Evolutionary conservation across 2,329 filamentous ascomycete species (phyloP).

Genomic region (Ophiocordyceps robertsii): DNA sequence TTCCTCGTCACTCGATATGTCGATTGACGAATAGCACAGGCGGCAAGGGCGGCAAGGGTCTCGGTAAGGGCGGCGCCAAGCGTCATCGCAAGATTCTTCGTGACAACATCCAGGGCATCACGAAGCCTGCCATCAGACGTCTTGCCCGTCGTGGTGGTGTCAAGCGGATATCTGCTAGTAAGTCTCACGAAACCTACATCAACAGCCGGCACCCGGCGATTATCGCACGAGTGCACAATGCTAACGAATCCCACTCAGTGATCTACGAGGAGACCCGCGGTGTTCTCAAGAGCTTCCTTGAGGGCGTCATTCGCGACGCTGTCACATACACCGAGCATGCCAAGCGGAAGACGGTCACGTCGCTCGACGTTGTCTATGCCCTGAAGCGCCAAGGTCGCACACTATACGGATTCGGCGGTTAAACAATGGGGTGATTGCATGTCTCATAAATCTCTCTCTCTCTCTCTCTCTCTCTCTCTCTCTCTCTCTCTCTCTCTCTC

Average conservation of each 20-base stretch:
- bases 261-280: slow-evolving; percentile 70
- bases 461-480: no score
- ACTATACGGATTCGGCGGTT: slow-evolving; percentile 85
- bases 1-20: not conserved
- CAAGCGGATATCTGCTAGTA: slow-evolving; percentile 98
- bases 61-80: slow-evolving; percentile 97
- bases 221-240: not conserved
- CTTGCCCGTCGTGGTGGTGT: slow-evolving; percentile 98
- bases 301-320: slow-evolving; percentile 62
- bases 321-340: slow-evolving; percentile 71
- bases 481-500: no score
- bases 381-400: slow-evolving; percentile 60
- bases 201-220: not conserved
- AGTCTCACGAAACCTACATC: slow-evolving; percentile 17
- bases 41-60: slow-evolving; percentile 93
- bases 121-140: slow-evolving; percentile 96
- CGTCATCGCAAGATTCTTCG: slow-evolving; percentile 98
- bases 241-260: slow-evolving; percentile 23
- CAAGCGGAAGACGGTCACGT: slow-evolving; percentile 70
- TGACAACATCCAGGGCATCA: slow-evolving; percentile 99
- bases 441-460: slow-evolving; percentile 23
- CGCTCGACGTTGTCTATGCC: slow-evolving; percentile 53
- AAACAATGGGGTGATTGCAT: slow-evolving; percentile 23
- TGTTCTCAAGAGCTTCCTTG: slow-evolving; percentile 68
- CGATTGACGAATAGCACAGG: slow-evolving; percentile 33